Percentiles rank a stretch among this genome's conserved stretches.
phyloP scores from a whole-genome alignment of 176 grass and related monocot species.

The Calamus simplicifolius region DNA sequence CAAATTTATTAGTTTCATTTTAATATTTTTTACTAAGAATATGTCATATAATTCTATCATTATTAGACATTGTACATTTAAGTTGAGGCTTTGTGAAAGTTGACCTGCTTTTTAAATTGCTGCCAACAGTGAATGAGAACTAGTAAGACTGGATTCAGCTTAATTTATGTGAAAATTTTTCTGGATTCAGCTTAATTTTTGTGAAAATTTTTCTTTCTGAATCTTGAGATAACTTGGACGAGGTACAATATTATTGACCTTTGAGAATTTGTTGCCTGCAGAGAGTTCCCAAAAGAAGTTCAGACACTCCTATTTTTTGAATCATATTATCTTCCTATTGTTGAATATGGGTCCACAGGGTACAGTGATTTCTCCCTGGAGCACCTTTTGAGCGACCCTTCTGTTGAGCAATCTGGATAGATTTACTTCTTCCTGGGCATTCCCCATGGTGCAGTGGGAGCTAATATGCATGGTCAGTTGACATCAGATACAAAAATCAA shows the following conservation, averaged over 20 bases:
- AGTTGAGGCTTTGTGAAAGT: too few species aligned
- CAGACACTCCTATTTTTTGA: constrained; percentile 59
- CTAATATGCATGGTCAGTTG: constrained; percentile 56
- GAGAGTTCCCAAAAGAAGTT: constrained; percentile 71
- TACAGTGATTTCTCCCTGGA: constrained; percentile 50
- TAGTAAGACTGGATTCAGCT: too few species aligned
- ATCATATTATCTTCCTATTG: constrained; percentile 74
- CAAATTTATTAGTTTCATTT: too few species aligned
- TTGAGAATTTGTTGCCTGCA: constrained; percentile 20
- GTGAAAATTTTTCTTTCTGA: too few species aligned
- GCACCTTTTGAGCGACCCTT: constrained; percentile 71
- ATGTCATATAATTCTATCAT: too few species aligned
- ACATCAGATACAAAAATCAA: constrained; percentile 62
- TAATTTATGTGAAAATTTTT: too few species aligned
- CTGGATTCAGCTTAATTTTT: too few species aligned
- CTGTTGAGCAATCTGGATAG: constrained; percentile 50
- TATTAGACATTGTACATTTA: too few species aligned
- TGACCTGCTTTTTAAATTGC: too few species aligned
- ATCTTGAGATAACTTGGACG: too few species aligned
- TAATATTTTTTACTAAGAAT: too few species aligned
- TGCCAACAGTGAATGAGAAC: too few species aligned
- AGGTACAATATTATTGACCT: neutral
- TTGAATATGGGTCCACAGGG: constrained; percentile 32
- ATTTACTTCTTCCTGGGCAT: constrained; percentile 83
- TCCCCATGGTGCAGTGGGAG: constrained; percentile 77